phyloP scores from a whole-genome alignment of 2,329 filamentous ascomycete species.

The Rasamsonia emersonii region DNA sequence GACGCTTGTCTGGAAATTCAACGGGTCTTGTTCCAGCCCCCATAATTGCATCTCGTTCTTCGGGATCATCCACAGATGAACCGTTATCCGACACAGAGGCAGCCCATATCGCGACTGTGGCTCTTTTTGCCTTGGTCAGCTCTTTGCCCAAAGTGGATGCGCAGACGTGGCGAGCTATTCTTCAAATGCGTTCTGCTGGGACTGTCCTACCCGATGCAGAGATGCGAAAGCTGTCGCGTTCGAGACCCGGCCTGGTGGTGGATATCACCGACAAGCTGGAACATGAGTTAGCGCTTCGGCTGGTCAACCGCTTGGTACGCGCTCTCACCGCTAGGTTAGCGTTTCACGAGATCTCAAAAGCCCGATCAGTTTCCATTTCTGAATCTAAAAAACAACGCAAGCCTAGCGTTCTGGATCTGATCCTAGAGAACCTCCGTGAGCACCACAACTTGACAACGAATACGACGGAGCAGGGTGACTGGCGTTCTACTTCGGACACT shows the following conservation, averaged over 20 bases:
- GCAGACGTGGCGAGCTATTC: conserved; percentile 31
- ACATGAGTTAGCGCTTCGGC: conserved; percentile 43
- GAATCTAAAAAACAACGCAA: conserved; percentile 21
- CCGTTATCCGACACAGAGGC: conserved; percentile 31
- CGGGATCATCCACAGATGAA: conserved; percentile 20
- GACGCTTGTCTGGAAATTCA: too few species aligned
- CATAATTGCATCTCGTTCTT: conserved; percentile 18
- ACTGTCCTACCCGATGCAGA: conserved; percentile 29
- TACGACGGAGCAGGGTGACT: conserved; percentile 2
- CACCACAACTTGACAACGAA: conserved; percentile 14
- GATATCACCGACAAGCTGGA: conserved; percentile 38
- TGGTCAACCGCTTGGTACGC: conserved; percentile 41
- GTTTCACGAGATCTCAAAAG: conserved; percentile 40
- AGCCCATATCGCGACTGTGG: conserved; percentile 30
- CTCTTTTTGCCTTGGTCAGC: conserved; percentile 29
- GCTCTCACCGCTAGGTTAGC: conserved; percentile 42
- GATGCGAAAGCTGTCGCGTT: conserved; percentile 23
- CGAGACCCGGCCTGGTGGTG: conserved; percentile 22
- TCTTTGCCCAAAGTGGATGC: conserved; percentile 28
- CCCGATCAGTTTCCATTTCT: conserved; percentile 20
- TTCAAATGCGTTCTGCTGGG: conserved; percentile 34
- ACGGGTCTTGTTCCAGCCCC: conserved; percentile 13
- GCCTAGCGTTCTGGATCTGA: conserved; percentile 24
- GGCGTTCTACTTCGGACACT: conserved; percentile 9
- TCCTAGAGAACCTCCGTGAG: conserved; percentile 27